Percentiles rank a stretch among this genome's conserved stretches.
phyloP scores from a whole-genome alignment of 2,329 filamentous ascomycete genomes.

The Ascochyta pisi region DNA sequence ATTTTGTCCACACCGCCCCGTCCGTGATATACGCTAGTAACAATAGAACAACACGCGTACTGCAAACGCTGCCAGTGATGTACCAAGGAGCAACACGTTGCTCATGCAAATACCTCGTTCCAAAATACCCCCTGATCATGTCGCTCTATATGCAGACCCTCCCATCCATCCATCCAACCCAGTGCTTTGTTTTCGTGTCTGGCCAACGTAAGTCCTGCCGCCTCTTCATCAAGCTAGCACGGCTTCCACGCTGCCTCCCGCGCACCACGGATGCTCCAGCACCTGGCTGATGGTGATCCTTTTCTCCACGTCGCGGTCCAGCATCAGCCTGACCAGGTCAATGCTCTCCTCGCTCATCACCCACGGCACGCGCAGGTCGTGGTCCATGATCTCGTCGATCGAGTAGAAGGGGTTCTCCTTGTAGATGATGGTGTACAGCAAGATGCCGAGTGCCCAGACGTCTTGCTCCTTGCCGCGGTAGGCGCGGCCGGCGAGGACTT shows the following conservation, averaged over 20 bases:
- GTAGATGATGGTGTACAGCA: slow-evolving; percentile 98
- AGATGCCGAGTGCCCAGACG: slow-evolving; percentile 95
- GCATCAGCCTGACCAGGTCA: slow-evolving; percentile 88
- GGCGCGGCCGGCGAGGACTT: slow-evolving; percentile 89
- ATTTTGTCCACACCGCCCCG: slow-evolving; percentile 6
- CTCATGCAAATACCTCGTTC: background rate
- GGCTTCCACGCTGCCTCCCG: slow-evolving; percentile 18
- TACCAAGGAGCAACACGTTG: background rate
- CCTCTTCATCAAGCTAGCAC: background rate
- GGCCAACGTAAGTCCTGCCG: background rate
- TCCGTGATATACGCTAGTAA: slow-evolving; percentile 5
- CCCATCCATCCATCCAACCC: background rate
- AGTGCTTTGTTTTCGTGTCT: background rate
- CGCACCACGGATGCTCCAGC: slow-evolving; percentile 85
- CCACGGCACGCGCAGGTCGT: slow-evolving; percentile 89
- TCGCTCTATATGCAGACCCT: slow-evolving; percentile 7
- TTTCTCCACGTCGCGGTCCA: slow-evolving; percentile 84
- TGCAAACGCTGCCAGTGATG: background rate
- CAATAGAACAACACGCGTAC: slow-evolving; percentile 8
- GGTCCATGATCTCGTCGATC: slow-evolving; percentile 99
- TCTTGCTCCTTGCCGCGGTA: slow-evolving; percentile 98
- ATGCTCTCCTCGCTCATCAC: slow-evolving; percentile 91
- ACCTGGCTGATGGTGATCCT: slow-evolving; percentile 88
- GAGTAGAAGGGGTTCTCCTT: slow-evolving; percentile 99
- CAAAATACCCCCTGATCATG: background rate